Conservation (phyloP, 768 basidiomycete species). For the Suillus discolor region DNA sequence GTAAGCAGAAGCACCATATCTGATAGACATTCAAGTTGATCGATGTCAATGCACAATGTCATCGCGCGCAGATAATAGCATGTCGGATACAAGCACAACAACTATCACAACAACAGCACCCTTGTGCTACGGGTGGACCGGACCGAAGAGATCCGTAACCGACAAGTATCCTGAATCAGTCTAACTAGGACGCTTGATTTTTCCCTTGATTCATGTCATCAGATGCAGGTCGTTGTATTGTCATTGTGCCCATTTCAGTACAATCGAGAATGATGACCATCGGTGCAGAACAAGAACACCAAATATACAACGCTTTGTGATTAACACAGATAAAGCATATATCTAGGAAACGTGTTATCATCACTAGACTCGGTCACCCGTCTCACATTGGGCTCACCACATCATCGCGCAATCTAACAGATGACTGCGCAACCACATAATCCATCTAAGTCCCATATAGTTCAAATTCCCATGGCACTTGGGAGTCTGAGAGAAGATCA, state of each 20-base stretch:
- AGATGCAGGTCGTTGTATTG: background rate
- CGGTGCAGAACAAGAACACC: background rate
- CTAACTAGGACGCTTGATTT: background rate
- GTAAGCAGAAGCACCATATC: background rate
- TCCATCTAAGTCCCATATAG: conserved; percentile 50
- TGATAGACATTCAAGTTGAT: background rate
- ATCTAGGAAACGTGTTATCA: background rate
- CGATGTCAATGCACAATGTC: background rate
- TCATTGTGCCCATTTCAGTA: background rate
- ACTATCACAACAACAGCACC: background rate
- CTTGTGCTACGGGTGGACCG: background rate
- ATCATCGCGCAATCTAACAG: background rate
- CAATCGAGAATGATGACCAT: background rate
- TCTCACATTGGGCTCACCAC: background rate
- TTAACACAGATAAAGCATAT: background rate
- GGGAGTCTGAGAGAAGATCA: conserved; percentile 52
- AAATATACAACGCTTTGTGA: background rate
- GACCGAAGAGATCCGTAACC: background rate
- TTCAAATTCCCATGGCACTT: conserved; percentile 76
- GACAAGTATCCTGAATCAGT: background rate
- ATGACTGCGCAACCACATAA: background rate
- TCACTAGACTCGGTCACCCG: background rate
- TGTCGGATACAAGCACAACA: too few species aligned
- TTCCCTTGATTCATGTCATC: background rate
- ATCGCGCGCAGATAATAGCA: too few species aligned